These are phyloP conservation scores for Colletotrichum agaves DNA, from an alignment of 2,329 filamentous ascomycete genomes.

Conservation along the genomic window DNA sequence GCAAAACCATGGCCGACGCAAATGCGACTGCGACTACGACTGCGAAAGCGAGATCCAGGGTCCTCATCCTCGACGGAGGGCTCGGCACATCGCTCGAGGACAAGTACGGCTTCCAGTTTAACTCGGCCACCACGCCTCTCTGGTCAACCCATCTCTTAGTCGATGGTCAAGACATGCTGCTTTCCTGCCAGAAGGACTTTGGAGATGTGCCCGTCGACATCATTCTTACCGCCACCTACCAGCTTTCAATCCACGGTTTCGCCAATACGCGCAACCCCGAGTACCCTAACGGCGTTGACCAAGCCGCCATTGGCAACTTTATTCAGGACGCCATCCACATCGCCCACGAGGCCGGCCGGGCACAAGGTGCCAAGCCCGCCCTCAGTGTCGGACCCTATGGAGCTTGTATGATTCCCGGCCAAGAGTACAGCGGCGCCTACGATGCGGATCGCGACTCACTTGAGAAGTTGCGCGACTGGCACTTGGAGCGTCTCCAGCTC, in stretches of 20 bases:
- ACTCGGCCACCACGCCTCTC: slow-evolving; percentile 61
- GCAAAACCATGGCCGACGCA: slow-evolving; percentile 18
- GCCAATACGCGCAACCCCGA: slow-evolving; percentile 55
- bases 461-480: slow-evolving; percentile 64
- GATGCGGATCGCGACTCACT: slow-evolving; percentile 58
- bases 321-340: slow-evolving; percentile 58
- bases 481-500: slow-evolving; percentile 62
- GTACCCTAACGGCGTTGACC: slow-evolving; percentile 56
- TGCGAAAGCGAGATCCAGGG: background rate
- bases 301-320: slow-evolving; percentile 51
- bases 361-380: slow-evolving; percentile 54
- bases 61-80: slow-evolving; percentile 72
- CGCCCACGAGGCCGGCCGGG: slow-evolving; percentile 48
- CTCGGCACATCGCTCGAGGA: slow-evolving; percentile 74
- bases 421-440: slow-evolving; percentile 73
- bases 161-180: slow-evolving; percentile 60
- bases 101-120: slow-evolving; percentile 63
- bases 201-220: slow-evolving; percentile 68
- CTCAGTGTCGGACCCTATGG: slow-evolving; percentile 75
- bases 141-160: slow-evolving; percentile 77
- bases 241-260: slow-evolving; percentile 69
- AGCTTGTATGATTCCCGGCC: slow-evolving; percentile 71
- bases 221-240: slow-evolving; percentile 75
- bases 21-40: background rate
- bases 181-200: slow-evolving; percentile 67